Base-by-base conservation (phyloP, 2,329 filamentous ascomycete genomes). In the Xylaria sp. region DNA sequence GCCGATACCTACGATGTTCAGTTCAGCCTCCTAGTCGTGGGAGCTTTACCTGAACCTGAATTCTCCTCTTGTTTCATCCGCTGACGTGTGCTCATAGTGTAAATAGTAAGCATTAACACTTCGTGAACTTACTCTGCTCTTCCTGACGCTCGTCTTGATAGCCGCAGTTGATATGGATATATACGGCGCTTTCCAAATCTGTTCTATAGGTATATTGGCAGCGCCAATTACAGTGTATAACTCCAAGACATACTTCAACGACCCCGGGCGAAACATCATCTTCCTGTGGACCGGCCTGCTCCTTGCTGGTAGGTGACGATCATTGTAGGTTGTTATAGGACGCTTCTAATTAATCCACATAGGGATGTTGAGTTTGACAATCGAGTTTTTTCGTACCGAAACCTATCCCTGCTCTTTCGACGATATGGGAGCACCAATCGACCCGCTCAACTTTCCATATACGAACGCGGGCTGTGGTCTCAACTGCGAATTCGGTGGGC, bases 101-200 rank as follows among this genome's bases (percentile, higher is more conserved):
- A n/a, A 76, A 85, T 59, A 79, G 87, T 87, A 67, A 75, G 83
- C 33, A 6, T 6, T 17, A 4, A 33, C 40, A 17, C n/a, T 43
- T 33, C 3, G n/a, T 27, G 8, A 27, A 44, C 13, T n/a, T 40
- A 62, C 19, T 58, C 33, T 38, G 19, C n/a, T 53, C 57, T 53
- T 10, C 1, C 60, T 65, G 11, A 63, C 27, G 23, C 10, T 23
- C 29, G 21, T 4, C 6, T 46, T 21, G 23, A 40, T 58, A 88
- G 87, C 77, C 53, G 87, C 85, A 13, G 81, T 89, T 13, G 87
- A 90, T 68, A 85, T 90, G 82, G 88, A 90, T 66, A 78, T 90
- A 3, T 90, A 84, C 58, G 88, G 88, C 1, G 86, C 87, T 8
- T 89, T 90, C 63, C 88, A 90, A 65, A 72, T 90, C 0, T 90